phyloP scores from a whole-genome alignment of 352 stramenopile genomes.

The Phytophthora sp. region DNA sequence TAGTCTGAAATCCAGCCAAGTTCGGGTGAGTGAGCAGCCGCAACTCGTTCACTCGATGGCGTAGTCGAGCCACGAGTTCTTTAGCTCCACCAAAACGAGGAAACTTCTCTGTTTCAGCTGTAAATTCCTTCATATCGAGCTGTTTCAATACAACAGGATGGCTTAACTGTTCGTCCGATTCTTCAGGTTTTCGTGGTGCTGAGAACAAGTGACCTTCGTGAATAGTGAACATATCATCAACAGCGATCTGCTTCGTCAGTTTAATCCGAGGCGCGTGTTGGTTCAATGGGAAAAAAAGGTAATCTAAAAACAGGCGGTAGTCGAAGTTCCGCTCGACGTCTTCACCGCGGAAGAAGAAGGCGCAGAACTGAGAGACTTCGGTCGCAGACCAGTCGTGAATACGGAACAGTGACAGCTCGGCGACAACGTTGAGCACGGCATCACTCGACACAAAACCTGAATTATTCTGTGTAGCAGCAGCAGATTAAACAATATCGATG shows the following conservation, averaged over 20 bases:
- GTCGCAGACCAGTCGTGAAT: constrained; percentile 41
- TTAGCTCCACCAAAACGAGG: constrained; percentile 2
- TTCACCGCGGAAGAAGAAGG: constrained; percentile 42
- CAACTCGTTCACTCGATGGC: constrained; percentile 45
- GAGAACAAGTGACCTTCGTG: constrained; percentile 23
- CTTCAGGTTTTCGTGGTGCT: constrained; percentile 11
- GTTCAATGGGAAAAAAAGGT: constrained; percentile 62
- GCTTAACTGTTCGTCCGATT: neutral
- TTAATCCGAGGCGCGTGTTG: constrained; percentile 13
- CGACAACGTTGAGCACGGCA: constrained; percentile 39
- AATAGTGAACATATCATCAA: constrained; percentile 23
- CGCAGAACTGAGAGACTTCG: constrained; percentile 43
- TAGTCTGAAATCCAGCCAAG: constrained; percentile 44
- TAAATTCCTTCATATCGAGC: constrained; percentile 14
- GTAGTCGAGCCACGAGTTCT: constrained; percentile 24
- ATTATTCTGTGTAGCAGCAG: constrained; percentile 2
- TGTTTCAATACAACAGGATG: constrained; percentile 29
- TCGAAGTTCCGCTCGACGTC: constrained; percentile 34
- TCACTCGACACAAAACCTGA: constrained; percentile 33
- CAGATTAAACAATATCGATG: no score
- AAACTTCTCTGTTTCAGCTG: constrained; percentile 4
- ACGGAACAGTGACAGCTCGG: constrained; percentile 37
- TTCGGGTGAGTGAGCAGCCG: constrained; percentile 54
- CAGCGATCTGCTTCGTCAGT: constrained; percentile 26
- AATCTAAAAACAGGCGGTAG: constrained; percentile 57